phyloP scores from a whole-genome alignment of 257 asterid genomes.

The Marsdenia floribunda region DNA sequence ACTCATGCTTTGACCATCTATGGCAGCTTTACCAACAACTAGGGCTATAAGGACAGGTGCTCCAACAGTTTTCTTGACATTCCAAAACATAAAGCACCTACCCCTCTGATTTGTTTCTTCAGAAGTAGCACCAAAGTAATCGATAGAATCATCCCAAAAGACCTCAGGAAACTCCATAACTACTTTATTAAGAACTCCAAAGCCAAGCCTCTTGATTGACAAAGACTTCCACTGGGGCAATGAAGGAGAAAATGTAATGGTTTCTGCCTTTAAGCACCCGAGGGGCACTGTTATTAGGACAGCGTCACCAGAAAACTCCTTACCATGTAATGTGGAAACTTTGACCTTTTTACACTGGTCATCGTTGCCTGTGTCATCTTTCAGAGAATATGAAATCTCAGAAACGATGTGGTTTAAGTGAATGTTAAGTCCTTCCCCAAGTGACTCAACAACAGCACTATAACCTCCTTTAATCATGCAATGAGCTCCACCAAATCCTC shows the following conservation, averaged over 20 bases:
- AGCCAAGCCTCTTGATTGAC: slow-evolving; percentile 83
- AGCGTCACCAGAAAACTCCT: slow-evolving; percentile 85
- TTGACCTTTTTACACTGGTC: slow-evolving; percentile 48
- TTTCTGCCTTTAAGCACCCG: slow-evolving; percentile 92
- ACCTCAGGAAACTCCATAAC: slow-evolving; percentile 89
- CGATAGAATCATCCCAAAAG: slow-evolving; percentile 93
- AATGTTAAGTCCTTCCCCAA: slow-evolving; percentile 65
- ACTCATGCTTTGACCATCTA: slow-evolving; percentile 64
- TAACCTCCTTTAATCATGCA: slow-evolving; percentile 99
- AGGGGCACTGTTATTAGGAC: slow-evolving; percentile 90
- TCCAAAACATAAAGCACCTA: slow-evolving; percentile 98
- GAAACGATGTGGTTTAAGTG: slow-evolving; percentile 77
- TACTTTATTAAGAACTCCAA: slow-evolving; percentile 95
- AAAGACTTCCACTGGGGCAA: slow-evolving; percentile 81
- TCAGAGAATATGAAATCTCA: slow-evolving; percentile 45
- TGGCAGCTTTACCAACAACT: slow-evolving; percentile 96
- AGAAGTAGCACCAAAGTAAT: slow-evolving; percentile 97
- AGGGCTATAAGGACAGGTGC: slow-evolving; percentile 98
- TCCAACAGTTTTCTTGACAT: slow-evolving; percentile 95
- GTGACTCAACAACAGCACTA: slow-evolving; percentile 81
- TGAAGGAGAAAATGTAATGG: slow-evolving; percentile 80
- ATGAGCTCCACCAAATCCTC: slow-evolving; percentile 99
- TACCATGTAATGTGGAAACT: slow-evolving; percentile 69
- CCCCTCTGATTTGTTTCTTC: slow-evolving; percentile 82
- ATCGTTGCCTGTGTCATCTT: slow-evolving; percentile 32